A percentile compares a stretch with the other conserved stretches of the same genome.
These are phyloP conservation scores for Fraxinus floribunda DNA, from an alignment of 305 asterid species.

Conservation along the genomic window DNA sequence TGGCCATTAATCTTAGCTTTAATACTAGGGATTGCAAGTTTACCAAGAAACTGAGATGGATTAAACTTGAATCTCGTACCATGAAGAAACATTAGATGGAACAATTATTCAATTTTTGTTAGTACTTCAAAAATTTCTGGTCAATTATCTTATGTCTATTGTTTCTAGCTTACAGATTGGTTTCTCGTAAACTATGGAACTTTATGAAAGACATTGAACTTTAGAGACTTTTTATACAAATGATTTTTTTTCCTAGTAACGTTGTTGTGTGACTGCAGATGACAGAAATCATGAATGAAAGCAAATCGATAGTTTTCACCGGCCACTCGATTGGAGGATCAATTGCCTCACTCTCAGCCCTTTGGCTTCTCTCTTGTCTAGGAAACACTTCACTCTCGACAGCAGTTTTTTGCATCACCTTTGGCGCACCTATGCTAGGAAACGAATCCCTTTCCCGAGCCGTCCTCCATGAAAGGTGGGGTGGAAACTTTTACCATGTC, in stretches of 20 bases:
- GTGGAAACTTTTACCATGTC: constrained; percentile 72
- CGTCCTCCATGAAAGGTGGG: constrained; percentile 76
- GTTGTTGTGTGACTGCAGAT: constrained; percentile 47
- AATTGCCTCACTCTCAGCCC: constrained; percentile 69
- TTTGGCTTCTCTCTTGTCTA: constrained; percentile 60
- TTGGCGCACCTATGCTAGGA: constrained; percentile 82
- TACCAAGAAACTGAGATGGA: not conserved
- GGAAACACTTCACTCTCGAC: constrained; percentile 40
- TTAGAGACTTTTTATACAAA: not conserved
- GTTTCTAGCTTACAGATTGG: not conserved
- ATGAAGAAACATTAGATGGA: not conserved
- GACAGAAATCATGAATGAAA: constrained; percentile 42
- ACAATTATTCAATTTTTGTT: not conserved
- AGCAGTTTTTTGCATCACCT: constrained; percentile 63
- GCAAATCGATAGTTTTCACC: constrained; percentile 67
- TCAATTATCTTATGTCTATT: not conserved
- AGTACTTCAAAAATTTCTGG: not conserved
- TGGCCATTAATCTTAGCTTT: not conserved
- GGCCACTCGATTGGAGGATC: constrained; percentile 87
- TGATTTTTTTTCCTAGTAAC: not conserved
- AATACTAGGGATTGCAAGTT: not conserved
- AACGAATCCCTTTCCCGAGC: constrained; percentile 60
- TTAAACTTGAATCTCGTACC: not conserved
- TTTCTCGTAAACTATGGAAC: not conserved
- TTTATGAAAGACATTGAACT: not conserved